A percentile compares a stretch with the other conserved stretches of the same genome.
Evolutionary conservation across 495 filamentous ascomycete genomes (phyloP).

Genomic region (Xanthoparmelia taractica): DNA sequence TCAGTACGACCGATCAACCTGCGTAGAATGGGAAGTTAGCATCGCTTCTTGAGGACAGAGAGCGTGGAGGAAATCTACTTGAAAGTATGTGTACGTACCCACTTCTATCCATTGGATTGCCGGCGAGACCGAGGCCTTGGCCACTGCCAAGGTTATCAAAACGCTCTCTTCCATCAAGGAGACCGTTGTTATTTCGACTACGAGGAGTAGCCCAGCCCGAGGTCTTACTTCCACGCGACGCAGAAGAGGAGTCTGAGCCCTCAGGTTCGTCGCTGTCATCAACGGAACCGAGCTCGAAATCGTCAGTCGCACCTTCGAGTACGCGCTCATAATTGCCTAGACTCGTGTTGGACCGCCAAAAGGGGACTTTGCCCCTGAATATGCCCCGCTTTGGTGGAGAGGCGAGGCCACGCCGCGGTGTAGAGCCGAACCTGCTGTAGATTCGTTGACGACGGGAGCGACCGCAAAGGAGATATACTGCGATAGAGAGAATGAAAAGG

Average conservation of each 20-base stretch:
- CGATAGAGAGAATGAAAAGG: slow-evolving; percentile 60
- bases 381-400: slow-evolving; percentile 49
- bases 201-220: slow-evolving; percentile 54
- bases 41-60: neutral
- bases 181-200: slow-evolving; percentile 7
- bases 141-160: slow-evolving; percentile 36
- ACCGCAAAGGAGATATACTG: slow-evolving; percentile 57
- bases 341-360: slow-evolving; percentile 30
- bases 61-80: neutral
- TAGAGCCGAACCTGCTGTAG: slow-evolving; percentile 48
- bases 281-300: slow-evolving; percentile 19
- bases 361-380: slow-evolving; percentile 34
- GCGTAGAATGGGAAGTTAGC: neutral
- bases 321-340: slow-evolving; percentile 21
- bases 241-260: slow-evolving; percentile 46
- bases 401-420: slow-evolving; percentile 43
- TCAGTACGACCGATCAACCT: slow-evolving; percentile 11
- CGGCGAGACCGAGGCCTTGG: slow-evolving; percentile 19
- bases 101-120: slow-evolving; percentile 24
- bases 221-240: slow-evolving; percentile 43
- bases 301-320: slow-evolving; percentile 17
- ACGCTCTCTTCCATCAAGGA: slow-evolving; percentile 9
- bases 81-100: slow-evolving; percentile 3
- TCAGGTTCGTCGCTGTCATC: slow-evolving; percentile 22
- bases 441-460: slow-evolving; percentile 64